Base-by-base conservation (phyloP, 208 protist genomes). In the Acanthamoeba quina region DNA sequence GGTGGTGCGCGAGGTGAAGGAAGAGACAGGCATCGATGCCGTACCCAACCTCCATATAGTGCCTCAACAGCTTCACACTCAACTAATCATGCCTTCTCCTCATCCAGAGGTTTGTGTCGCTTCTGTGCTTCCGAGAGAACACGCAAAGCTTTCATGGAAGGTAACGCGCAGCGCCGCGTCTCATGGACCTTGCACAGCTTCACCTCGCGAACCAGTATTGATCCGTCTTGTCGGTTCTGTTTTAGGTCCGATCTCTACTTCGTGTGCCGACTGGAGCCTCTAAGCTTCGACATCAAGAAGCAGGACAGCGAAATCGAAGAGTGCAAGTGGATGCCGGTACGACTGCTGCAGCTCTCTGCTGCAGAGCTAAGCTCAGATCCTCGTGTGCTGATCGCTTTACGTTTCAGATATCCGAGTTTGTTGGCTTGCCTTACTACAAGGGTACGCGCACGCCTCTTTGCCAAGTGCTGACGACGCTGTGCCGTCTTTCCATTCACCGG, bases 291-390 rank as follows among this genome's bases (percentile, higher is more conserved):
- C 37, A 93, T 93, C 44, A 47, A 93, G 47, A 93, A 82, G 26
- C 89, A 93, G 68, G 89, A 37, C 37, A 93, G 70, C 19, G 89
- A 93, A 37, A 93, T 93, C 17, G 89, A 1, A n/a, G 89, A 78
- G 21, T 93, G 89, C 64, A 52, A 60, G 26, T 93, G 89, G 89
- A 93, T 93, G 89, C 89, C 89, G 10, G 89, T 93, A 93, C 37
- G 60, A 17, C 26, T 58, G 34, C 34, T 37, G 10, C 54, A 10
- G n/a, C 29, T n/a, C 29, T 19, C 37, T 6, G 29, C 19, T 72
- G 19, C 29, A 17, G 52, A 5, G 31, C 31, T 7, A 26, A 66
- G 6, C 1, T 47, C 31, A 11, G 9, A 17, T 13, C 10, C 44
- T 15, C 64, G 26, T 24, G 24, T 29, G 21, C 37, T 90, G 26